Evolutionary conservation across 2,329 filamentous ascomycete species (phyloP).

Genomic region (Colletotrichum spinosum): DNA sequence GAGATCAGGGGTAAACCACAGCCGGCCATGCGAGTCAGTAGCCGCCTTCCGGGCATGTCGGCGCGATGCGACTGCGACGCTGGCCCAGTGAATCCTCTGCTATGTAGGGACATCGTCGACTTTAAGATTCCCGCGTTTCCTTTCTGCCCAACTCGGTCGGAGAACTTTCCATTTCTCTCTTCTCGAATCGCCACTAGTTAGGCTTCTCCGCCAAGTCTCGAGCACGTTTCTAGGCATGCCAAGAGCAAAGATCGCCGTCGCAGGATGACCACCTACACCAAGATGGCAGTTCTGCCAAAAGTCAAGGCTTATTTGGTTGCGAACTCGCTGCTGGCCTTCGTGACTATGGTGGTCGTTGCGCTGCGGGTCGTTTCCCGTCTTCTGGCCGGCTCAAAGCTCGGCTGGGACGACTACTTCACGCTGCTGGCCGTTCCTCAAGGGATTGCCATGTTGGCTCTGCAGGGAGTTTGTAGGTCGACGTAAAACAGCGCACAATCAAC

Average conservation of each 20-base stretch:
- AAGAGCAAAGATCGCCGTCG: slow-evolving; percentile 1
- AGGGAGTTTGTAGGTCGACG: slow-evolving; percentile 45
- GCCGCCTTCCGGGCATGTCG: slow-evolving; percentile 12
- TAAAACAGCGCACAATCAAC: too few relatives aligned
- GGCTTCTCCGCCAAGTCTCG: background rate
- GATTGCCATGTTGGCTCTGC: slow-evolving; percentile 44
- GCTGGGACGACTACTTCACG: slow-evolving; percentile 53
- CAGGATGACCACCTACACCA: slow-evolving; percentile 10
- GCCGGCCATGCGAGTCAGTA: slow-evolving; percentile 24
- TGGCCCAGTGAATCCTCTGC: background rate
- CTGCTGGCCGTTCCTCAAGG: slow-evolving; percentile 46
- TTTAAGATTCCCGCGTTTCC: slow-evolving; percentile 6
- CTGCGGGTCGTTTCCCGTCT: slow-evolving; percentile 44
- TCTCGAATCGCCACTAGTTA: background rate
- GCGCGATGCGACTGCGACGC: slow-evolving; percentile 15
- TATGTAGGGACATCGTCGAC: slow-evolving; percentile 11
- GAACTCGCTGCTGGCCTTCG: slow-evolving; percentile 38
- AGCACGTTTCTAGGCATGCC: slow-evolving; percentile 10
- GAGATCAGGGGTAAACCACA: slow-evolving; percentile 16
- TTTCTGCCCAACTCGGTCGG: slow-evolving; percentile 7
- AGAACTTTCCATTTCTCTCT: slow-evolving; percentile 5
- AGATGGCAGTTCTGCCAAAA: slow-evolving; percentile 7
- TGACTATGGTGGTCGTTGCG: slow-evolving; percentile 41
- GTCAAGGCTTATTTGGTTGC: slow-evolving; percentile 43
- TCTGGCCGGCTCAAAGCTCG: slow-evolving; percentile 43